phyloP scores from a whole-genome alignment of 192 early-diverging fungal genomes.

The Umbelopsis isabellina region DNA sequence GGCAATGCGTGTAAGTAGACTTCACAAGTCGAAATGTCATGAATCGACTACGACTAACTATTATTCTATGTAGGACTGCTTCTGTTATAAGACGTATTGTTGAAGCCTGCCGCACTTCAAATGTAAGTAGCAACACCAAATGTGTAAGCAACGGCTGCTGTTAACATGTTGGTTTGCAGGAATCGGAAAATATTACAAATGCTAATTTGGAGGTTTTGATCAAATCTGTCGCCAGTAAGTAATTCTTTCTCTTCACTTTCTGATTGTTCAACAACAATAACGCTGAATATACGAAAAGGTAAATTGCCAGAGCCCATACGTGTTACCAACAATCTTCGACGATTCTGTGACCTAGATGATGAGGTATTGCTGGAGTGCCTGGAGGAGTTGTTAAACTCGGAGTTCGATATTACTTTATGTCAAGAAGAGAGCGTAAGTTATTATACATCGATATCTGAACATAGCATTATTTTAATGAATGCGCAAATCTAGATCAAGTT shows the following conservation, averaged over 20 bases:
- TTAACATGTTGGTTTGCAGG: neutral
- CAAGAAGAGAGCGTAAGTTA: neutral
- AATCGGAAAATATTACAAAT: neutral
- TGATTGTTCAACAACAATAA: neutral
- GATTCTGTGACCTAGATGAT: constrained; percentile 74
- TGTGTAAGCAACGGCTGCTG: neutral
- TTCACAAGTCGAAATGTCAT: no score
- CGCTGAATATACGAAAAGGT: constrained; percentile 36
- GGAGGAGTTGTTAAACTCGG: neutral
- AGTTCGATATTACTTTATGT: neutral
- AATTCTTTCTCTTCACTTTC: neutral
- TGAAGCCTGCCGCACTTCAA: constrained; percentile 15
- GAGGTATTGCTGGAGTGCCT: constrained; percentile 49
- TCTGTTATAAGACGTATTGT: constrained; percentile 6
- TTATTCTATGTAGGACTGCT: constrained; percentile 5
- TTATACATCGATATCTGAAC: neutral
- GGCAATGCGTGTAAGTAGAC: constrained; percentile 61
- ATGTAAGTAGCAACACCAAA: constrained; percentile 36
- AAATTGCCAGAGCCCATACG: constrained; percentile 70
- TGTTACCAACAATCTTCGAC: constrained; percentile 61
- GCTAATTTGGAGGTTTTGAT: neutral
- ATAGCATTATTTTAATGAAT: neutral
- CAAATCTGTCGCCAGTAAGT: constrained; percentile 7
- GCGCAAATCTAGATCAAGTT: constrained; percentile 62
- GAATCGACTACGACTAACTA: no score